phyloP scores from a whole-genome alignment of 805 yeast genomes.

The Kazachstania africana region DNA sequence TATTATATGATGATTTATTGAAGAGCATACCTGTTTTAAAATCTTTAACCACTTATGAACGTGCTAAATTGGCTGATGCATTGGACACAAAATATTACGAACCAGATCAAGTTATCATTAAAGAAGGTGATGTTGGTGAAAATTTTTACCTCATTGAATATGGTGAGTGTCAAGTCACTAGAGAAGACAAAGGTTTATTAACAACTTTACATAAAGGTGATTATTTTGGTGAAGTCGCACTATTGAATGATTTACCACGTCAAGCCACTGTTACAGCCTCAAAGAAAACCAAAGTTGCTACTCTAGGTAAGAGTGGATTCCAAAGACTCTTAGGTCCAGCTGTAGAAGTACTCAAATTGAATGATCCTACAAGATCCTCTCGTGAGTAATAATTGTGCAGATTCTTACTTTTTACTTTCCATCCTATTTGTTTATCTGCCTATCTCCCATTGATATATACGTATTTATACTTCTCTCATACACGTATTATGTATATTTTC shows the following conservation, averaged over 20 bases:
- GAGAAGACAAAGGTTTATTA: conserved; percentile 47
- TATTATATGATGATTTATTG: conserved; percentile 80
- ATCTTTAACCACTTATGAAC: conserved; percentile 63
- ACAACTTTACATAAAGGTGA: conserved; percentile 63
- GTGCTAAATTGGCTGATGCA: conserved; percentile 91
- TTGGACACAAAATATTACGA: conserved; percentile 64
- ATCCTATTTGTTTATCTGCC: no score
- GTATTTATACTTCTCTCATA: no score
- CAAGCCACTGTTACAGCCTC: conserved; percentile 84
- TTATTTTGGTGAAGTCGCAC: conserved; percentile 93
- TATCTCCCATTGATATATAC: no score
- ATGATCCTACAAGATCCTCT: conserved; percentile 56
- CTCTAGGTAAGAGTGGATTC: conserved; percentile 84
- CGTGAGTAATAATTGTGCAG: background rate
- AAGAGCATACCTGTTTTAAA: conserved; percentile 76
- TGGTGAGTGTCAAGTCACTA: conserved; percentile 72
- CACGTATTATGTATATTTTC: no score
- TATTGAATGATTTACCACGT: conserved; percentile 83
- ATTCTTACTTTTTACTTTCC: background rate
- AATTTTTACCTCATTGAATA: conserved; percentile 63
- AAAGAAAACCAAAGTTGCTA: conserved; percentile 73
- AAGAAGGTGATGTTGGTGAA: conserved; percentile 79
- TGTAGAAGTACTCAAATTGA: conserved; percentile 72
- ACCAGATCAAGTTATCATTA: conserved; percentile 63
- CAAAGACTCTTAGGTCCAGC: conserved; percentile 91